Evolutionary conservation across 2,329 filamentous ascomycete genomes (phyloP), one percentile per base, ranked within the genome.

Genomic region (Xylogone sp.): DNA sequence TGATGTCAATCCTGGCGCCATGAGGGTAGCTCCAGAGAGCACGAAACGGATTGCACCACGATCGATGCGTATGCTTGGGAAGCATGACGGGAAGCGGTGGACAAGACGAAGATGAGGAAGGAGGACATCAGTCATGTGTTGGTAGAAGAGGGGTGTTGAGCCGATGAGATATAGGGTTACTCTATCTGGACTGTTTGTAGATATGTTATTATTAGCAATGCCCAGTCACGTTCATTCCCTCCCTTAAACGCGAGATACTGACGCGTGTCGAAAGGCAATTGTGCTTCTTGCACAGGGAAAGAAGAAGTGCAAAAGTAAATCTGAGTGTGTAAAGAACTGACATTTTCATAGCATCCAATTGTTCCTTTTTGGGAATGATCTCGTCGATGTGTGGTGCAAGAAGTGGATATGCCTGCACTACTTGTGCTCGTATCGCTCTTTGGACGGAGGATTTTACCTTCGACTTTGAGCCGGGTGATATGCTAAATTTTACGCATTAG

Each of bases 391-490:
- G 82, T 1, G 90, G 88, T 60, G 84, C 83, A 48, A 97, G 86
- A 48, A 89, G 82, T 2, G 94, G 94, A 73, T 95, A 97, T 49
- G 88, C 88, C 53, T 90, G 79, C 58, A 94, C 76, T 59, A 97
- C 82, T 65, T 89, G 89, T 64, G 86, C 79, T 62, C 94, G 89
- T 63, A 99, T 86, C 58, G 77, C 82, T 65, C 94, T 89, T 76
- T 97, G 92, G 51, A 90, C 90, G 21, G 91, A 96, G 59, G 93
- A 97, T 75, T 97, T 99, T 72, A 97, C 90, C 78, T 97, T 97
- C 62, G 91, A 90, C 75, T 94, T 96, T 51, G 89, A 86, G 59
- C 87, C 83, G 21, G 86, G 75, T 63, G 84, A 76, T 69, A 96
- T 84, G 60, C 88, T 93, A 65, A 58, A 66, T 59, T 63, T 29